phyloP scores from a whole-genome alignment of 441 rosid genomes.

The Populus hybrid region DNA sequence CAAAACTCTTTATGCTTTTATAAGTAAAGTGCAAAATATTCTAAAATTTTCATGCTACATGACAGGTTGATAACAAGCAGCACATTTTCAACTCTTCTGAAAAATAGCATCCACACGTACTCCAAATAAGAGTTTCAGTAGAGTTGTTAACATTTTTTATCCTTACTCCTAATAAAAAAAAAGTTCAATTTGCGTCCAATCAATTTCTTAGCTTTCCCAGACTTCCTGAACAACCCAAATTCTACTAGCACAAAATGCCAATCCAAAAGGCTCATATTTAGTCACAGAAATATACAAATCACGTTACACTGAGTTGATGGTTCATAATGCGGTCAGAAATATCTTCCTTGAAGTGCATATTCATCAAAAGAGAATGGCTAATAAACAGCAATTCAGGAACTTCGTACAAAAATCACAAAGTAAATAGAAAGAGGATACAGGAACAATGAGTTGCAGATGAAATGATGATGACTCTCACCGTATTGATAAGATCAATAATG shows the following conservation, averaged over 20 bases:
- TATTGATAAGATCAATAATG: constrained; percentile 77
- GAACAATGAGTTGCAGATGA: background rate
- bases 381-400: background rate
- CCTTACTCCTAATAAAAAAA: background rate
- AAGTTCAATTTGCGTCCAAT: background rate
- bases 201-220: background rate
- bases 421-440: background rate
- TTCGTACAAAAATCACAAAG: background rate
- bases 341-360: background rate
- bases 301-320: background rate
- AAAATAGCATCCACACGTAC: background rate
- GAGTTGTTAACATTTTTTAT: too few relatives aligned
- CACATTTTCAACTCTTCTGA: background rate
- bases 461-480: constrained; percentile 47
- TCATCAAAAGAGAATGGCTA: too few relatives aligned
- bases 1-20: too few relatives aligned
- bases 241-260: background rate
- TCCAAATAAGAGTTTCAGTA: background rate
- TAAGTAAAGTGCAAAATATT: background rate
- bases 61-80: background rate
- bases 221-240: constrained; percentile 4
- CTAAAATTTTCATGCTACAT: background rate
- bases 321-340: background rate
- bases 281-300: background rate
- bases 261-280: background rate